Evolutionary conservation across 805 yeast species (phyloP).

Genomic region (Myxozyma udenii): DNA sequence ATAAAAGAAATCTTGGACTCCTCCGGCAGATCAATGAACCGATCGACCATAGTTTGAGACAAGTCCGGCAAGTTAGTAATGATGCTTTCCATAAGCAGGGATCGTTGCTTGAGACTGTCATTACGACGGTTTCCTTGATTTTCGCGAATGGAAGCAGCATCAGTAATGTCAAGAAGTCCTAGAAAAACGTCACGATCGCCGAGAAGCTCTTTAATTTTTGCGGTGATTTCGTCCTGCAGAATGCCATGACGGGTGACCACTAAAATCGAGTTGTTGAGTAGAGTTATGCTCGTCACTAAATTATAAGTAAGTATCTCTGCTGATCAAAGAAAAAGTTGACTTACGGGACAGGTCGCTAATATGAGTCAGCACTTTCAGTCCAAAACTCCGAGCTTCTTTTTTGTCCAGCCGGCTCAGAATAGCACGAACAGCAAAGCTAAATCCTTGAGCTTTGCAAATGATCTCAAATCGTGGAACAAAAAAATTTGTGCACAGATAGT

Average conservation of each 20-base stretch:
- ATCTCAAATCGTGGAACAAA: constrained; percentile 72
- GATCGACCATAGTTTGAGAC: constrained; percentile 47
- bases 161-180: constrained; percentile 6
- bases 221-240: constrained; percentile 1
- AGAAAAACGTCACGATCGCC: constrained; percentile 8
- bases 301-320: background rate
- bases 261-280: constrained; percentile 7
- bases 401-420: constrained; percentile 49
- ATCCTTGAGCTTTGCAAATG: constrained; percentile 77
- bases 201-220: constrained; percentile 5
- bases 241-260: constrained; percentile 5
- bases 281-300: constrained; percentile 8
- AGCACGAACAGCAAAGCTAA: constrained; percentile 73
- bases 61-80: constrained; percentile 4
- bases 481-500: constrained; percentile 65
- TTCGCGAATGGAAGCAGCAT: constrained; percentile 7
- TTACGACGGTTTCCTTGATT: constrained; percentile 8
- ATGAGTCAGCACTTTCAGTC: constrained; percentile 3
- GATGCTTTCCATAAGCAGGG: constrained; percentile 12
- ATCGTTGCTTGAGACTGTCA: constrained; percentile 21
- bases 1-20: constrained; percentile 71
- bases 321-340: background rate
- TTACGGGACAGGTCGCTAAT: constrained; percentile 15
- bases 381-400: constrained; percentile 2
- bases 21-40: constrained; percentile 57